Base-by-base conservation (phyloP, 2,329 filamentous ascomycete species). In the Paecilomyces dactylethromorphus region DNA sequence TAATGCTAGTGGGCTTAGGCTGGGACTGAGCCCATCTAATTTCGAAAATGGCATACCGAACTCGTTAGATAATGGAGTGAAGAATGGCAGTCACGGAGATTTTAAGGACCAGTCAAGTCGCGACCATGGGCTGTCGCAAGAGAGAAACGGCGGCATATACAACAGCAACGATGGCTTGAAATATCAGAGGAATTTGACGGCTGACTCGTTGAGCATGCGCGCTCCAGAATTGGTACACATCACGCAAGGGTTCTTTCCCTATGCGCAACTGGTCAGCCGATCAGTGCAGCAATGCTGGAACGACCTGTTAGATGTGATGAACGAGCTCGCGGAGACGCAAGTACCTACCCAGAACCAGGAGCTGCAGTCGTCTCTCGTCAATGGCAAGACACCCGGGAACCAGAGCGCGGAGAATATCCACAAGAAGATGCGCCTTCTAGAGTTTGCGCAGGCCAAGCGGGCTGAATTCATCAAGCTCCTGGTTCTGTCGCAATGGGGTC, bases 401-500 rank as follows among this genome's bases (percentile, higher is more conserved):
- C 74, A 76, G 57, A 71, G 71, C 6, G 62, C 69, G 12, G 85
- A 87, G 60, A 93, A 91, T 68, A 68, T 90, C 12, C 80, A 82
- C 32, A 96, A 96, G 76, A 97, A 96, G 75, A 76, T 84, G 29
- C 76, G 81, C 35, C 74, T 97, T 56, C 75, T 96, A 60, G 85
- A 89, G 51, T 96, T 94, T 76, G 86, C 89, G 8, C 88, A 93
- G 71, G 84, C 86, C 22, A 85, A 89, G 68, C 88, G 96, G 69
- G 86, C 88, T 31, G 91, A 91, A 77, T 97, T 95, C 81, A 91
- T 96, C 72, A 97, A 99, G 77, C 84, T 92, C 7, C 81, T 97
- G 21, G 91, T 99, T 22, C 87, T 99, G 53, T 87, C 89, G 1
- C 89, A 94, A 75, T 99, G 94, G 94, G 90, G 89, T 70, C 84